Conservation (phyloP, 768 basidiomycete genomes). For the Termitomyces sp. region DNA sequence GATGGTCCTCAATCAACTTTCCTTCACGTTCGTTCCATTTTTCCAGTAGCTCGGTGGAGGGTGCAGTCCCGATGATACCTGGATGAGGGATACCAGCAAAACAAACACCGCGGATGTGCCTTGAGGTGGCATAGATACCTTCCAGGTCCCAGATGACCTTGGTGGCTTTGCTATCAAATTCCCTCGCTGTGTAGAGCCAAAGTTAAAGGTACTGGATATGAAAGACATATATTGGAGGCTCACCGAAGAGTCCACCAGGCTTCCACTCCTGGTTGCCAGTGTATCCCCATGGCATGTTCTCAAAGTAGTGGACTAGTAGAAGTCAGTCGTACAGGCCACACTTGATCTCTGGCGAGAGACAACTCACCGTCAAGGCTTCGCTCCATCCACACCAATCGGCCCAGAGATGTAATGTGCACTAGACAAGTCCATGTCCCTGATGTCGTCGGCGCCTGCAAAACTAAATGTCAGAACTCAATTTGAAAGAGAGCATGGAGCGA, state of each 20-base stretch:
- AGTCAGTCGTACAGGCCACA: background rate
- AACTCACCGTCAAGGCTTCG: constrained; percentile 67
- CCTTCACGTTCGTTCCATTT: constrained; percentile 76
- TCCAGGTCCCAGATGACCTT: constrained; percentile 84
- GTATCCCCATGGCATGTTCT: constrained; percentile 82
- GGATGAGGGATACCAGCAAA: constrained; percentile 80
- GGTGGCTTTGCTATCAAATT: constrained; percentile 67
- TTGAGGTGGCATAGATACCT: constrained; percentile 67
- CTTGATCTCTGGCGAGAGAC: background rate
- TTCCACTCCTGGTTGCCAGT: constrained; percentile 69
- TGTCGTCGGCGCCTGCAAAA: constrained; percentile 56
- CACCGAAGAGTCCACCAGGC: constrained; percentile 62
- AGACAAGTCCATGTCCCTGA: constrained; percentile 60
- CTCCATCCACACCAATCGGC: constrained; percentile 70
- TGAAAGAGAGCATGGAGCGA: background rate
- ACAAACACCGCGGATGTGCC: constrained; percentile 76
- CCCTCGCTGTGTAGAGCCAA: constrained; percentile 37
- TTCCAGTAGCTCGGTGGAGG: constrained; percentile 66
- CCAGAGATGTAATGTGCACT: constrained; percentile 76
- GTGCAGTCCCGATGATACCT: constrained; percentile 74
- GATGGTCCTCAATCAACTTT: constrained; percentile 53
- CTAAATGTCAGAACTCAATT: background rate
- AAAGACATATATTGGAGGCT: background rate
- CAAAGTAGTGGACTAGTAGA: constrained; percentile 54
- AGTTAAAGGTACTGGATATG: too few relatives aligned